These are phyloP conservation scores for Ophiosphaerella herpotricha DNA, from an alignment of 2,329 filamentous ascomycete species.

Conservation along the genomic window DNA sequence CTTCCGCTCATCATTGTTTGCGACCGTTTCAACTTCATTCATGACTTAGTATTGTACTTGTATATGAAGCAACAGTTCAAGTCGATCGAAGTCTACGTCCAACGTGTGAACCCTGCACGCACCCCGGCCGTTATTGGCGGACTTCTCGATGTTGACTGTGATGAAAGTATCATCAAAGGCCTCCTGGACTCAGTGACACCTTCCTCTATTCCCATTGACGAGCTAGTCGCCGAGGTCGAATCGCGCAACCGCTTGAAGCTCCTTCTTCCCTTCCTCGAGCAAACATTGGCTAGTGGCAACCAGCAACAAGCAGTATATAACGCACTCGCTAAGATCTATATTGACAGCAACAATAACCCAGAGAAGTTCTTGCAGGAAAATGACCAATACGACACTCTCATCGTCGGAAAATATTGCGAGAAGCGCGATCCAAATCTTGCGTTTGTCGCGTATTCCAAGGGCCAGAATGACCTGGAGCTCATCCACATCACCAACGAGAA, in stretches of 20 bases:
- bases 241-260: slow-evolving; percentile 93
- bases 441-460: slow-evolving; percentile 94
- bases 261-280: slow-evolving; percentile 92
- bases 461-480: slow-evolving; percentile 94
- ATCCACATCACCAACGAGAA: slow-evolving; percentile 99
- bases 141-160: slow-evolving; percentile 93
- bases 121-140: slow-evolving; percentile 93
- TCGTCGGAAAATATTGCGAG: slow-evolving; percentile 96
- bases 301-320: slow-evolving; percentile 97
- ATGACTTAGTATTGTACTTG: slow-evolving; percentile 92
- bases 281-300: slow-evolving; percentile 85
- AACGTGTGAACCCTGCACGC: slow-evolving; percentile 89
- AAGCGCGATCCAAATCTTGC: slow-evolving; percentile 96
- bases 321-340: slow-evolving; percentile 98
- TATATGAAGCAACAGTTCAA: slow-evolving; percentile 99
- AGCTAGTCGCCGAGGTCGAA: slow-evolving; percentile 94
- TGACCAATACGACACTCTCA: slow-evolving; percentile 90
- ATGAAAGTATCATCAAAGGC: slow-evolving; percentile 94
- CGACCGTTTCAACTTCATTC: slow-evolving; percentile 98
- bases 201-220: slow-evolving; percentile 85
- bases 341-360: slow-evolving; percentile 96
- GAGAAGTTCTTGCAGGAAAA: slow-evolving; percentile 98
- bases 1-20: slow-evolving; percentile 97
- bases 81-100: slow-evolving; percentile 97
- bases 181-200: slow-evolving; percentile 84